Conservation (phyloP, 345 rosid genomes). For the Brassica rapa region DNA sequence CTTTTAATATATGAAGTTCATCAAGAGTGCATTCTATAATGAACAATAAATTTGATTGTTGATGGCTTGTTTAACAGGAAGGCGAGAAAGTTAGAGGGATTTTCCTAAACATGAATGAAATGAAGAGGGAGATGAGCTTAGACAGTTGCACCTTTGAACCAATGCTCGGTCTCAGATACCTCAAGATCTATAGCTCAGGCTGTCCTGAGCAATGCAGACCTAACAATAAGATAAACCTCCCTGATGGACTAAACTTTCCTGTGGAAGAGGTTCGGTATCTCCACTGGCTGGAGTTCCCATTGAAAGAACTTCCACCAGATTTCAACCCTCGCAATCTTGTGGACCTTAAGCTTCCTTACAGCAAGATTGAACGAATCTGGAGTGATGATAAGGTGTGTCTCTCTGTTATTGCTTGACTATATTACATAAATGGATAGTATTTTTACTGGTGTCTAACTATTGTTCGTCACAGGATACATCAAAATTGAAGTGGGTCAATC, state of each 20-base stretch:
- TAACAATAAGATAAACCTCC: neutral
- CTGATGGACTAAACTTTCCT: constrained; percentile 14
- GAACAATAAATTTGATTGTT: neutral
- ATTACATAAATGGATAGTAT: neutral
- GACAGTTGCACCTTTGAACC: neutral
- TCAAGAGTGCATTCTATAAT: neutral
- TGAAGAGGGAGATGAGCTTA: neutral
- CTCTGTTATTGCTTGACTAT: neutral
- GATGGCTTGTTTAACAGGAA: neutral
- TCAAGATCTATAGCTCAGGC: constrained; percentile 22
- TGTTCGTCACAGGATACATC: constrained; percentile 17
- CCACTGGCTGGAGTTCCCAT: constrained; percentile 32
- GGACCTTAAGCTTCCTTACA: constrained; percentile 21
- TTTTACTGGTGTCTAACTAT: neutral
- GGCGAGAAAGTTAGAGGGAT: constrained; percentile 15
- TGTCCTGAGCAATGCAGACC: neutral
- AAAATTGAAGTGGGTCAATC: constrained; percentile 24
- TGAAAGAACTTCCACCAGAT: constrained; percentile 23
- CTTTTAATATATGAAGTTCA: neutral
- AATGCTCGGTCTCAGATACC: constrained; percentile 31
- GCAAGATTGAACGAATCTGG: constrained; percentile 36
- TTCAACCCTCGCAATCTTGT: constrained; percentile 28
- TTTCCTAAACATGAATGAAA: constrained; percentile 1
- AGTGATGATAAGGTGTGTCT: constrained; percentile 10
- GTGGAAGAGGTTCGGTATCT: constrained; percentile 28